phyloP scores from a whole-genome alignment of 2,329 filamentous ascomycete species.

The Fusarium nelsonii region DNA sequence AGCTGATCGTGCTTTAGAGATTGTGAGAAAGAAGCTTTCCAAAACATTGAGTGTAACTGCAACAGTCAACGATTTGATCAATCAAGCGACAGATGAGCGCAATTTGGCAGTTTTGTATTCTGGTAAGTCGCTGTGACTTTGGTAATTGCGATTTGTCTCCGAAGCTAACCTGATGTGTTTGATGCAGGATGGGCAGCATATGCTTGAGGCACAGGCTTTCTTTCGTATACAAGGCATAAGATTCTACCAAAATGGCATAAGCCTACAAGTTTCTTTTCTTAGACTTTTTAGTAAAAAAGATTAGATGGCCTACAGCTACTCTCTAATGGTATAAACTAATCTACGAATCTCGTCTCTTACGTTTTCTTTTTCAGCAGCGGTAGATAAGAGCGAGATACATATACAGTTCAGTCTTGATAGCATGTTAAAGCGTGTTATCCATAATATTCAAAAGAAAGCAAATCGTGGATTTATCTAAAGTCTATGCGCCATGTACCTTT shows the following conservation, averaged over 20 bases:
- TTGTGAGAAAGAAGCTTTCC: conserved; percentile 95
- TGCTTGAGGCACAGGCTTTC: conserved; percentile 49
- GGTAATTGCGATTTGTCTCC: background rate
- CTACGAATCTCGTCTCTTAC: too few relatives aligned
- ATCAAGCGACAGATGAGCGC: conserved; percentile 91
- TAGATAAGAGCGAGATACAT: too few relatives aligned
- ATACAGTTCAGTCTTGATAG: too few relatives aligned
- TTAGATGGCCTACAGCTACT: too few relatives aligned
- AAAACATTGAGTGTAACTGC: conserved; percentile 95
- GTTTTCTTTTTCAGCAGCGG: too few relatives aligned
- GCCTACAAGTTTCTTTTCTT: too few relatives aligned
- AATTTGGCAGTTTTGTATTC: conserved; percentile 93
- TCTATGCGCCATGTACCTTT: conserved; percentile 29
- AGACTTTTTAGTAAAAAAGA: too few relatives aligned
- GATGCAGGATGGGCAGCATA: conserved; percentile 61
- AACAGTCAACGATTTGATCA: conserved; percentile 96
- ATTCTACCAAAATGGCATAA: too few relatives aligned
- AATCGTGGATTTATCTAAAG: conserved; percentile 17
- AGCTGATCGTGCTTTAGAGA: conserved; percentile 89
- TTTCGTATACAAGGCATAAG: too few relatives aligned
- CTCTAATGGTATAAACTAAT: too few relatives aligned
- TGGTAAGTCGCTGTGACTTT: conserved; percentile 60
- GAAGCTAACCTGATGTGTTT: conserved; percentile 48
- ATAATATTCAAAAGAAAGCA: background rate
- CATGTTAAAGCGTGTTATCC: too few relatives aligned